Base-by-base conservation (phyloP, 306 rosid genomes). In the Castanea mollissima region DNA sequence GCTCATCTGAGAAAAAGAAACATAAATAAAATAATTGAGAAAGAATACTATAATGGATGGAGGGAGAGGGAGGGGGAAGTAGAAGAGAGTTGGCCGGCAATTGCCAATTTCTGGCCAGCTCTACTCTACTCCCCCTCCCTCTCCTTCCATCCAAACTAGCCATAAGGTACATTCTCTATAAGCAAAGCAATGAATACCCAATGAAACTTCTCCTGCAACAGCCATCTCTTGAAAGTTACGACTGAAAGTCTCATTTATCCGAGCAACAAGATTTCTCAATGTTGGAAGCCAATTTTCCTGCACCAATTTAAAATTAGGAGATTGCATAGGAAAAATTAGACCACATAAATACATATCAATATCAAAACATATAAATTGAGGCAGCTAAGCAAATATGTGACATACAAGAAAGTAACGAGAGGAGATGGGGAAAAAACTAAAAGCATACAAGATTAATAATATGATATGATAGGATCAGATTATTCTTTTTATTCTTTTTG, bases 161-260 rank as follows among this genome's bases (percentile, higher is more conserved):
- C 68, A 63, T 51, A 13, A 69, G 76, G 38, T 62, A 63, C 34
- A 68, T 76, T 63, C 58, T 67, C 69, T 59, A 56, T 69, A 21
- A 81, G 41, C 71, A 46, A 23, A 64, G 52, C 76, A 76, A 29
- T 15, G 55, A 69, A 78, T 81, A 95, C 99, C 98, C 80, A 95
- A 82, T 69, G 89, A 90, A 82, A 95, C 98, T 88, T 95, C 99
- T 81, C 99, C 99, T 14, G 99, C 99, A 80, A 95, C 98, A 65
- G 98, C 99, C 99, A 95, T 95, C 87, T 95, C 98, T 89, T 84
- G 91, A 83, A 95, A 92, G 86, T 95, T 95, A 72, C 73, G 85
- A 60, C 97, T 85, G 67, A 95, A 95, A 63, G 94, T 92, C 84
- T 91, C 94, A 80, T 95, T 95, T 79, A 95, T 95, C 90, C 83